These are phyloP conservation scores for Leptoxyphium fumago DNA, from an alignment of 2,329 filamentous ascomycete species.

Conservation along the genomic window DNA sequence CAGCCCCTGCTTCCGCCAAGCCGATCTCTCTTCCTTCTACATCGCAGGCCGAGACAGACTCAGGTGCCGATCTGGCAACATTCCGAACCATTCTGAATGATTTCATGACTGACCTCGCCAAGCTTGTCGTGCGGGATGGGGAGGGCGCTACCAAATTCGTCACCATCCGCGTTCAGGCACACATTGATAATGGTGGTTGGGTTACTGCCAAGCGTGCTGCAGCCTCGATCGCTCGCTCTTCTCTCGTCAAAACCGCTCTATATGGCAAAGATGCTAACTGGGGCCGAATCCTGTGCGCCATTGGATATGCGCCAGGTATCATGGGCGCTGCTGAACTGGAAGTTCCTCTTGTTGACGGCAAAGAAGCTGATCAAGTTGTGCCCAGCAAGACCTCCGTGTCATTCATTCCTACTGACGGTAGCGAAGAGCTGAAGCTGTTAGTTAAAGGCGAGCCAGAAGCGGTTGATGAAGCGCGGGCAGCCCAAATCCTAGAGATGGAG, in stretches of 20 bases:
- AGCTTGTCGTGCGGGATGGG: constrained; percentile 88
- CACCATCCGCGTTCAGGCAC: constrained; percentile 57
- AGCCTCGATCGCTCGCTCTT: constrained; percentile 75
- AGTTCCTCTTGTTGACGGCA: constrained; percentile 1
- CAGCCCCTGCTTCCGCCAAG: constrained; percentile 22
- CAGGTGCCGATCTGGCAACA: constrained; percentile 44
- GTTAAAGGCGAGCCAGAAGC: constrained; percentile 67
- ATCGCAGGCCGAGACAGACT: constrained; percentile 29
- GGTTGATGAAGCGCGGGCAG: constrained; percentile 63
- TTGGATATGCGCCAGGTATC: constrained; percentile 62
- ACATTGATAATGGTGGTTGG: constrained; percentile 3
- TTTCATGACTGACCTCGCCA: constrained; percentile 72
- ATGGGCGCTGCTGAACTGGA: constrained; percentile 12
- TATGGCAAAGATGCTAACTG: constrained; percentile 98
- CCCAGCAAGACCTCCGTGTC: constrained; percentile 63
- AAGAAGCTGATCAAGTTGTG: constrained; percentile 37
- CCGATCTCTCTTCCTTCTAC: constrained; percentile 1
- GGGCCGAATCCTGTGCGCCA: constrained; percentile 91
- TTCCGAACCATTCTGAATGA: constrained; percentile 57
- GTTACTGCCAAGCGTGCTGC: constrained; percentile 59
- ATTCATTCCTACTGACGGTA: constrained; percentile 66
- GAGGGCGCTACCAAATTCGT: constrained; percentile 98
- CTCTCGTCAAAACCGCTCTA: constrained; percentile 90
- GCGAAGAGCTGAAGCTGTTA: constrained; percentile 58
- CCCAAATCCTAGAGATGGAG: constrained; percentile 62